Base-by-base conservation (phyloP, 164 flowering plant species). In the Dillenia suffruticosa region DNA sequence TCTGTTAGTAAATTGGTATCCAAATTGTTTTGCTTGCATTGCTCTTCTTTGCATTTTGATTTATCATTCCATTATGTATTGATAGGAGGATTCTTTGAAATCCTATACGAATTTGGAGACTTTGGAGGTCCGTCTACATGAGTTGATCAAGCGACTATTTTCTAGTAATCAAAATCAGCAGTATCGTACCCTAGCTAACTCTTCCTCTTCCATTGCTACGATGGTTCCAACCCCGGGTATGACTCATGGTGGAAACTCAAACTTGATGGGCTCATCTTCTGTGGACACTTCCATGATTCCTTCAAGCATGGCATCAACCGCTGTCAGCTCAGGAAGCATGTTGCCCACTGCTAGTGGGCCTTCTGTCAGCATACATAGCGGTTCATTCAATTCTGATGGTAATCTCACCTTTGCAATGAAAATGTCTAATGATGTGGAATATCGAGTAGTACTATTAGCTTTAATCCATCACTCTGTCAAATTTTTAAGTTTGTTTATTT, bases 161-260 rank as follows among this genome's bases (percentile, higher is more conserved):
- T 8, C 51, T 63, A 67, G 47, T 59, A 84, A 77, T 71, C 82
- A 71, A 16, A 74, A 44, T 58, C 85, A 81, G 63, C 86, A 78
- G 43, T 68, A 70, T 59, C 68, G 73, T 6, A 84, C 73, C 47
- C 77, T 64, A 54, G 77, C 72, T 66, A 79, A 83, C 74, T 71
- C 92, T 68, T 80, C 94, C 49, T 72, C 94, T 63, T 55, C 92
- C 8, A 54, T 84, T 71, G 81, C 93, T 58, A 84, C 96, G 9
- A 95, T 95, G 99, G 88, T 95, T 66, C 97, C 99, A 49, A 95
- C 97, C 12, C 99, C 99, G 70, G 99, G 97, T 55, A 79, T 95
- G 77, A 68, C 83, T 49, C 91, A 81, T 19, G 63, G 70, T 65
- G 84, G 88, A 49, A 83, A 72, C 73, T 67, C 92, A 53, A 82